Conservation (phyloP, 1,284 basidiomycete genomes). For the Ustilago nuda region DNA sequence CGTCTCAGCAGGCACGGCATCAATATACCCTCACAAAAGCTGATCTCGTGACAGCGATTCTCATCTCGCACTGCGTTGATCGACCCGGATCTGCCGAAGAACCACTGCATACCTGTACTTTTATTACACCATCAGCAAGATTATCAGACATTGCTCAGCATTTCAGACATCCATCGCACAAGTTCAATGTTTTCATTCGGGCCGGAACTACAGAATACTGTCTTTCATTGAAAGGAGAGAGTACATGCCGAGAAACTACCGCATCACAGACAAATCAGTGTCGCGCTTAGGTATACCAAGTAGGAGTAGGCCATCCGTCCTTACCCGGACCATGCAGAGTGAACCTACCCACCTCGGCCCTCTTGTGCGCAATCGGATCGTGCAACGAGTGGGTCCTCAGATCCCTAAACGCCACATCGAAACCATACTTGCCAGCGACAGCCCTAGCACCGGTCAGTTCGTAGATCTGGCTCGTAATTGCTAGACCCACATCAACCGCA, state of each 20-base stretch:
- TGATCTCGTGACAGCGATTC: not conserved
- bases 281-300: slow-evolving; percentile 57
- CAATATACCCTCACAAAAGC: slow-evolving; percentile 18
- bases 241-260: not conserved
- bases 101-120: slow-evolving; percentile 4
- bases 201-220: not conserved
- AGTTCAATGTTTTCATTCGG: not conserved
- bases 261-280: too few species aligned
- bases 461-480: slow-evolving; percentile 66
- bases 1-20: not conserved
- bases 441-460: slow-evolving; percentile 67
- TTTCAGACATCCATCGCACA: not conserved
- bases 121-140: not conserved
- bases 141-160: not conserved
- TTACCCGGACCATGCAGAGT: slow-evolving; percentile 59
- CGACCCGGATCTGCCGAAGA: not conserved
- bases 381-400: slow-evolving; percentile 66
- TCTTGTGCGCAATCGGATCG: slow-evolving; percentile 68
- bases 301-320: slow-evolving; percentile 62
- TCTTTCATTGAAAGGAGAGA: not conserved
- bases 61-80: not conserved
- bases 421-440: slow-evolving; percentile 65
- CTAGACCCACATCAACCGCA: slow-evolving; percentile 64
- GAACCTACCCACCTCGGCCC: slow-evolving; percentile 64
- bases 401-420: slow-evolving; percentile 62